Evolutionary conservation across 2,329 filamentous ascomycete genomes (phyloP).

Genomic region (Phialophora chinensis): DNA sequence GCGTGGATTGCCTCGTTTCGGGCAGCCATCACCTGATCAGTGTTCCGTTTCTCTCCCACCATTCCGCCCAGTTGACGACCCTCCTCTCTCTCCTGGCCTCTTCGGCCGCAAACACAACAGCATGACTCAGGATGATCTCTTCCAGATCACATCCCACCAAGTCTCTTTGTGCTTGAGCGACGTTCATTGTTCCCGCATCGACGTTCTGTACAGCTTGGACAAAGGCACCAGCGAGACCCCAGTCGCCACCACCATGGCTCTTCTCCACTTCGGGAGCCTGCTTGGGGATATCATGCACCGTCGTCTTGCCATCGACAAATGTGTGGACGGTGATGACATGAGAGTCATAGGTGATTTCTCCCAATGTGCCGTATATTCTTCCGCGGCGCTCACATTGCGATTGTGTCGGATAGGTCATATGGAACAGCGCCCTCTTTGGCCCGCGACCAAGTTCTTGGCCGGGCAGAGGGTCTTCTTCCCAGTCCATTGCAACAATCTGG

Average conservation of each 20-base stretch:
- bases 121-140: conserved; percentile 87
- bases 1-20: neutral
- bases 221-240: conserved; percentile 80
- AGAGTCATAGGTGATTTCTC: conserved; percentile 87
- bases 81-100: conserved; percentile 73
- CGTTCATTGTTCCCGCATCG: conserved; percentile 70
- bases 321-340: conserved; percentile 75
- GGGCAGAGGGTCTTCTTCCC: conserved; percentile 70
- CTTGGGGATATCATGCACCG: conserved; percentile 64
- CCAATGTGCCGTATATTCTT: conserved; percentile 81
- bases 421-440: conserved; percentile 85
- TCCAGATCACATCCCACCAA: conserved; percentile 83
- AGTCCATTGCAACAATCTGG: conserved; percentile 84
- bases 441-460: conserved; percentile 53
- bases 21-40: neutral
- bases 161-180: conserved; percentile 73
- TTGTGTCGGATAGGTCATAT: conserved; percentile 92
- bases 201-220: conserved; percentile 80
- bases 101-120: conserved; percentile 91
- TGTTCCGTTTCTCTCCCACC: conserved; percentile 60
- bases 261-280: conserved; percentile 62
- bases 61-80: conserved; percentile 75
- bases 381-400: conserved; percentile 86
- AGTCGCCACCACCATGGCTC: conserved; percentile 77
- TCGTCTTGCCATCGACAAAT: conserved; percentile 65